Conservation (phyloP, 2,329 filamentous ascomycete species). For the Rutstroemia sp. region DNA sequence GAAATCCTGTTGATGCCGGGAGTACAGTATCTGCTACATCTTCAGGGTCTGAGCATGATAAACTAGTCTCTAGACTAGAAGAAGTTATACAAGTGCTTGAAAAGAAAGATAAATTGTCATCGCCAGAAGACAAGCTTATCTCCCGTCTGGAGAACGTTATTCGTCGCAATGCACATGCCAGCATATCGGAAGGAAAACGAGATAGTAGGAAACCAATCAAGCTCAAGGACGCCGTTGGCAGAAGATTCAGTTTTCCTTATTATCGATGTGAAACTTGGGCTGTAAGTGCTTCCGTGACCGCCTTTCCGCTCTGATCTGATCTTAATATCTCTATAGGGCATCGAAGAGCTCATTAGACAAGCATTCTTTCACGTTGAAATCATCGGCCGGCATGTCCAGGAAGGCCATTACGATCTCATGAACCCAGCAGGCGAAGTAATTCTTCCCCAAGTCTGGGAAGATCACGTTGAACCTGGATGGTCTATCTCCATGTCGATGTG, state of each 20-base stretch:
- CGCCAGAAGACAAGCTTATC: not conserved
- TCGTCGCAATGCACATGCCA: not conserved
- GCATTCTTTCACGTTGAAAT: slow-evolving; percentile 73
- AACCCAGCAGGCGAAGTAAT: slow-evolving; percentile 78
- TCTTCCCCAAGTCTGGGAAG: slow-evolving; percentile 73
- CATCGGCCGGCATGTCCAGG: slow-evolving; percentile 66
- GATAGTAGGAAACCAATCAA: slow-evolving; percentile 44
- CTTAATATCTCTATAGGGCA: slow-evolving; percentile 51
- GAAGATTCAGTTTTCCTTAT: slow-evolving; percentile 90
- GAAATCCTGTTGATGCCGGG: not conserved
- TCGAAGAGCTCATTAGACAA: slow-evolving; percentile 80
- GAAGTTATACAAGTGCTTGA: not conserved
- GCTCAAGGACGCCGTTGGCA: slow-evolving; percentile 85
- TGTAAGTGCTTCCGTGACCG: slow-evolving; percentile 42
- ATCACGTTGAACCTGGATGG: slow-evolving; percentile 72
- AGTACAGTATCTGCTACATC: not conserved
- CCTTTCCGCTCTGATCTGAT: not conserved
- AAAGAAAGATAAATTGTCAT: not conserved
- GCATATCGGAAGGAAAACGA: not conserved
- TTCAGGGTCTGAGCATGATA: not conserved
- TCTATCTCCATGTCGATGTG: slow-evolving; percentile 61
- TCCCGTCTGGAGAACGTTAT: not conserved
- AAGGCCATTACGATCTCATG: slow-evolving; percentile 73
- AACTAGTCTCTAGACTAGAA: not conserved
- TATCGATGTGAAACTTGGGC: slow-evolving; percentile 77